Evolutionary conservation across 768 basidiomycete genomes (phyloP), one percentile per base, ranked within the genome.

Genomic region (Pisolithus microcarpus): DNA sequence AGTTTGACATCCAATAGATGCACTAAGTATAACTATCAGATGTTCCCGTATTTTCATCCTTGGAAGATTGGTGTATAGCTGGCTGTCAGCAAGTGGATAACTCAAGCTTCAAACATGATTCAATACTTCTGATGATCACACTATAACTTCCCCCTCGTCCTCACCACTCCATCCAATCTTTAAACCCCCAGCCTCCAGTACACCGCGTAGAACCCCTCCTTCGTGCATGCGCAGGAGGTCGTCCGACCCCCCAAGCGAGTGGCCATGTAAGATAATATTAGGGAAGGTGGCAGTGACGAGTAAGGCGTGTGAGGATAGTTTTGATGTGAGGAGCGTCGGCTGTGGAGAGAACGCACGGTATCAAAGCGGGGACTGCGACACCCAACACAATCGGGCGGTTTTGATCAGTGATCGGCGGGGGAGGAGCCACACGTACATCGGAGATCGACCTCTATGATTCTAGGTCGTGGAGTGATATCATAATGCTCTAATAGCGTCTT

Each of bases 371-470:
- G 30, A 30, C n/a, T 10, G 30, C 30, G 2, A 30, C 30, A 10
- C 30, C 30, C 30, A 8, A 30, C 7, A 30, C 7, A 9, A 30
- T 30, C 10, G 30, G 8, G 30, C 8, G 1, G 10, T 26, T 26
- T 26, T 26, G 26, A 43, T 43, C 23, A 39, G 38, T 21, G 39
- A 44, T 44, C 28, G 5, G 10, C 16, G 43, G 13, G 9, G 16
- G 2, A 2, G 0, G 7, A 28, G 7, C 36, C 34, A 13, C 26
- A 64, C 72, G 37, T 56, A 81, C 86, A 75, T 67, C 89, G 76
- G 9, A 81, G 58, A 65, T 91, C 87, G 21, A 91, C 85, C 59
- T 91, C 88, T 28, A 91, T 70, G 31, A 90, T 68, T 52, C 77
- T 79, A 1, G 88, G 85, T 2, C 78, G 61, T 0, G 89, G 88